A percentile compares a stretch with the other conserved stretches of the same genome.
phyloP scores from a whole-genome alignment of 495 filamentous ascomycete genomes.

The Penicillium arizonense region DNA sequence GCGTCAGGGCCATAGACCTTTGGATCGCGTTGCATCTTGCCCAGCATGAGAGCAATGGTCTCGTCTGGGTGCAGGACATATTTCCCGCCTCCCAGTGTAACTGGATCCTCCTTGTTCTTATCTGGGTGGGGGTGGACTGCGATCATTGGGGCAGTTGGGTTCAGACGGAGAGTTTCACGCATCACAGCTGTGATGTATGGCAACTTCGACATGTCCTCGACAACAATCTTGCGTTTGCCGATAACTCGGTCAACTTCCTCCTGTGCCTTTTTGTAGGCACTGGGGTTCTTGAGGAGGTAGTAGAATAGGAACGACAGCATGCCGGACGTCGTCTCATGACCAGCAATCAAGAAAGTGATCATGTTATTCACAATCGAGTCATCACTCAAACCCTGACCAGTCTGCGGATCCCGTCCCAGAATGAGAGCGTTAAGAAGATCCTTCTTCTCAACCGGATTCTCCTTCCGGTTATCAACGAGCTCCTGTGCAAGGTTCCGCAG shows the following conservation, averaged over 20 bases:
- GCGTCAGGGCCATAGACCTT: conserved; percentile 61
- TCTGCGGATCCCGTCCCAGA: conserved; percentile 62
- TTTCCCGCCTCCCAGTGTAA: conserved; percentile 55
- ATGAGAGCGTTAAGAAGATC: conserved; percentile 74
- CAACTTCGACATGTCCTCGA: conserved; percentile 67
- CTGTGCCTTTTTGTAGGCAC: conserved; percentile 57
- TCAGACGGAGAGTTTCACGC: conserved; percentile 68
- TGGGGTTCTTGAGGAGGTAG: conserved; percentile 60
- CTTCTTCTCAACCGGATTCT: conserved; percentile 55
- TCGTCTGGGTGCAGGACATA: conserved; percentile 59
- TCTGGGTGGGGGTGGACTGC: conserved; percentile 32
- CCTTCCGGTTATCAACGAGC: conserved; percentile 57
- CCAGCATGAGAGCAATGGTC: conserved; percentile 53
- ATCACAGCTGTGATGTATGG: conserved; percentile 64
- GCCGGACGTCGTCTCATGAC: conserved; percentile 70
- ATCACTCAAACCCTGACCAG: conserved; percentile 60
- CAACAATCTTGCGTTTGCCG: conserved; percentile 59
- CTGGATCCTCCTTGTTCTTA: conserved; percentile 53
- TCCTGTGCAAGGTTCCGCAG: conserved; percentile 55
- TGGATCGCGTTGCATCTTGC: conserved; percentile 65
- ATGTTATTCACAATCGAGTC: conserved; percentile 65
- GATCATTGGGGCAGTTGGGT: conserved; percentile 57
- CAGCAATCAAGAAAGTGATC: conserved; percentile 68
- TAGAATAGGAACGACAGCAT: conserved; percentile 55
- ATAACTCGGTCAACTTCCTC: conserved; percentile 67